Conservation (phyloP, 345 rosid genomes). For the Syzygium grande region DNA sequence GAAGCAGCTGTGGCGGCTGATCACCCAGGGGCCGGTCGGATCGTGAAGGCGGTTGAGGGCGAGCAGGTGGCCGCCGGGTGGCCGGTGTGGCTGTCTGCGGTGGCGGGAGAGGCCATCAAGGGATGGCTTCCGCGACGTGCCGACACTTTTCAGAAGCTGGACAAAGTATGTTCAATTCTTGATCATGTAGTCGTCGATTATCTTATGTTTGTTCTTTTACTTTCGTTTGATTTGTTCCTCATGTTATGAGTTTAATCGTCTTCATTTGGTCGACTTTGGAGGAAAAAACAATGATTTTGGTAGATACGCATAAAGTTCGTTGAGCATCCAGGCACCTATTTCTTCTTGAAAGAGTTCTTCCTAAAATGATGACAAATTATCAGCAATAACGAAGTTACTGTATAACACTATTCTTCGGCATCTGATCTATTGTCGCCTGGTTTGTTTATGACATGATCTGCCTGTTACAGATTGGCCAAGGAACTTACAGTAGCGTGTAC, state of each 20-base stretch:
- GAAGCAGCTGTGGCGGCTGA: slow-evolving; percentile 13
- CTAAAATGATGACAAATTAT: not conserved
- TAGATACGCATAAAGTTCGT: not conserved
- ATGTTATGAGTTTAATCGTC: not conserved
- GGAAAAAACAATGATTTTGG: not conserved
- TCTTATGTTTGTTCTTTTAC: not conserved
- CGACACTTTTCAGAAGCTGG: slow-evolving; percentile 63
- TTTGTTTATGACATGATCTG: not conserved
- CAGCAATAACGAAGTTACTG: not conserved
- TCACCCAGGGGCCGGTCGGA: slow-evolving; percentile 25
- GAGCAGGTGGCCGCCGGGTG: slow-evolving; percentile 81
- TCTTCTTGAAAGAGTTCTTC: not conserved
- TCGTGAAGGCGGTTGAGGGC: slow-evolving; percentile 32
- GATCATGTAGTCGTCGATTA: not conserved
- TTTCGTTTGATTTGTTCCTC: not conserved
- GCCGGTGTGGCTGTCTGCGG: slow-evolving; percentile 84
- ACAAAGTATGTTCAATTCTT: slow-evolving; percentile 43
- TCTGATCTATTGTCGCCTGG: not conserved
- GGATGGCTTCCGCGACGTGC: slow-evolving; percentile 82
- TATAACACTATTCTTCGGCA: not conserved
- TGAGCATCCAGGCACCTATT: not conserved
- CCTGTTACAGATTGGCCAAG: slow-evolving; percentile 89
- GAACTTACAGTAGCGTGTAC: slow-evolving; percentile 90
- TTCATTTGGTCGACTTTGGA: not conserved
- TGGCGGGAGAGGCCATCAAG: slow-evolving; percentile 72